Evolutionary conservation across 352 stramenopile species (phyloP), one percentile per base, ranked within the genome.

Genomic region (Globisporangium canariense): DNA sequence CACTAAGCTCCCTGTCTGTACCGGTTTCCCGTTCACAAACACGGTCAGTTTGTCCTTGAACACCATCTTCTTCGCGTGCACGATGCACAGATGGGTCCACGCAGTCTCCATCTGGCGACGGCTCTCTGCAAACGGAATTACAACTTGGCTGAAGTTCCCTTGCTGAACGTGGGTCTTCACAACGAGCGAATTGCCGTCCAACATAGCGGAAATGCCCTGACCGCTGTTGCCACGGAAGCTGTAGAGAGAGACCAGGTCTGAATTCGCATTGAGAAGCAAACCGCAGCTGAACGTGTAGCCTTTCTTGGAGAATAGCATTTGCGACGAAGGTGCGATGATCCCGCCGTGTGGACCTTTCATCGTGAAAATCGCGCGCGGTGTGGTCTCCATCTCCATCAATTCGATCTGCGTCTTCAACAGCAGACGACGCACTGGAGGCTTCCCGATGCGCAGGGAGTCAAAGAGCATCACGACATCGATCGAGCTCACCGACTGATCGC

Each of bases 31-130:
- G 52, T 96, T 73, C n/a, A 87, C 66, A 62, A 75, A 94, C 32
- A 96, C 76, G 0, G 70, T 76, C 10, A 94, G 40, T 65, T 96
- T 96, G 70, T 94, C 87, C 64, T 92, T 94, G 70, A 94, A 96
- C 11, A 96, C 81, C 81, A 96, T 93, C 57, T 93, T 96, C 67
- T 93, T 94, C 1, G 82, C 74, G 63, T 96, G 87, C 0, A 93
- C 83, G 52, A 96, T 71, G 58, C 80, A 91, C 38, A 96, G 49
- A 53, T 93, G 84, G 1, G 87, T 74, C 87, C 85, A 96, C 13
- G 66, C 52, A 25, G 51, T 62, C 59, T 89, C 65, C 76, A 93
- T 89, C 36, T 77, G 74, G 0, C 66, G 62, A 30, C 84, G 66
- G 43, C 68, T 74, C 2, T 79, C 72, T 0, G 60, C 63, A 60